Evolutionary conservation across 148 eudicot species (phyloP), one percentile per base, ranked within the genome.

Genomic region (Rhododendron henanense): DNA sequence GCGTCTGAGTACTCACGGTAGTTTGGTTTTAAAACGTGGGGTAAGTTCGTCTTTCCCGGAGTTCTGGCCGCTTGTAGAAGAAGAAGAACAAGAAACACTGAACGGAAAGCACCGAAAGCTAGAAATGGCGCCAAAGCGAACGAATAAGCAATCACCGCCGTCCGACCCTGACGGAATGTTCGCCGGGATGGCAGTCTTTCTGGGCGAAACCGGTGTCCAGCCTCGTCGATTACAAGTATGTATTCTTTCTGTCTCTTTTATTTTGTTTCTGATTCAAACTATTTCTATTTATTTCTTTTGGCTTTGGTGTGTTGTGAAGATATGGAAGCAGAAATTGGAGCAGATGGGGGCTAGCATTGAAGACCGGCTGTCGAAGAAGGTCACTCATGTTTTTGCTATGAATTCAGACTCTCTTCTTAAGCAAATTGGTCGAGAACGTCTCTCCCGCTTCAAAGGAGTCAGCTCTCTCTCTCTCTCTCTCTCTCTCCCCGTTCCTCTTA

Each of bases 261-360:
- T 18, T 83, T 76, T 39, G 28, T 51, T n/a, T n/a, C 51, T 51
- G 25, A 28, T 19, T 45, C 35, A 55, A 55, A 3, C 16, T 14
- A 55, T 55, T 4, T 1, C 4, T 55, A 0, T 16, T 51, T 44
- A 1, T 15, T 16, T 15, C 3, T 3, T 19, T 59, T 80, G 37
- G 78, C 10, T 37, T 35, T 74, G 76, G 53, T 76, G n/a, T n/a
- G 18, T 37, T 73, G 61, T 85, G 59, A 77, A 96, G 99, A 94
- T 96, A 78, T 95, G 99, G 98, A 94, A 94, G 94, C 94, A 91
- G 84, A 95, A 87, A 83, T 84, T 96, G 87, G 92, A 87, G 89
- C 98, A 96, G 90, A 90, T 94, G 98, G 99, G 99, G 78, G 98
- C 95, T 67, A 87, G 74, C 59, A 81, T 96, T 33, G 97, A 94